Evolutionary conservation across 495 filamentous ascomycete species (phyloP).

Genomic region (Bacidia rubella): DNA sequence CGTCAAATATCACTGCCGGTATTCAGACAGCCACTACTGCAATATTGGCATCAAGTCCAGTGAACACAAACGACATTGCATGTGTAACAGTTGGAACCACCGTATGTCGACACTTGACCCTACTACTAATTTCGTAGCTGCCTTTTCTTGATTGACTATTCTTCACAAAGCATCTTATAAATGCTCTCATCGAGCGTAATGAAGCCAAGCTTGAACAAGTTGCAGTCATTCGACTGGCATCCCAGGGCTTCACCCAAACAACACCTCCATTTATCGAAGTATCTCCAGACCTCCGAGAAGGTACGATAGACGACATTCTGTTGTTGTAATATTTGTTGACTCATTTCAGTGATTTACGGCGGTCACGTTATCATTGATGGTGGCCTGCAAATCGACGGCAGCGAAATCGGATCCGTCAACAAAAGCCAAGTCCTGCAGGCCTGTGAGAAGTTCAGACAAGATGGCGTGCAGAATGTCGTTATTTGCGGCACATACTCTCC

Average conservation of each 20-base stretch:
- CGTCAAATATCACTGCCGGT: constrained; percentile 1
- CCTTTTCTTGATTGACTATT: neutral
- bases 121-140: neutral
- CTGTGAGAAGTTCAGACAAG: neutral
- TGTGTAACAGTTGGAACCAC: neutral
- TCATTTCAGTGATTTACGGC: constrained; percentile 5
- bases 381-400: constrained; percentile 3
- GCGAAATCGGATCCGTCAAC: neutral
- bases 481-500: constrained; percentile 2
- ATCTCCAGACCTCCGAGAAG: neutral
- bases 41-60: neutral
- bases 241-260: constrained; percentile 1
- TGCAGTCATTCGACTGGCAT: constrained; percentile 1
- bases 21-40: neutral
- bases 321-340: neutral
- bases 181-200: constrained; percentile 3
- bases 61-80: neutral
- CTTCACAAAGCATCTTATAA: constrained; percentile 4
- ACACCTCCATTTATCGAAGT: constrained; percentile 2
- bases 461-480: neutral
- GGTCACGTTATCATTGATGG: constrained; percentile 1
- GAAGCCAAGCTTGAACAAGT: neutral
- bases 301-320: neutral
- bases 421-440: neutral
- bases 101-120: neutral